Base-by-base conservation (phyloP, 2,329 filamentous ascomycete genomes). In the Cercospora nicotianae region DNA sequence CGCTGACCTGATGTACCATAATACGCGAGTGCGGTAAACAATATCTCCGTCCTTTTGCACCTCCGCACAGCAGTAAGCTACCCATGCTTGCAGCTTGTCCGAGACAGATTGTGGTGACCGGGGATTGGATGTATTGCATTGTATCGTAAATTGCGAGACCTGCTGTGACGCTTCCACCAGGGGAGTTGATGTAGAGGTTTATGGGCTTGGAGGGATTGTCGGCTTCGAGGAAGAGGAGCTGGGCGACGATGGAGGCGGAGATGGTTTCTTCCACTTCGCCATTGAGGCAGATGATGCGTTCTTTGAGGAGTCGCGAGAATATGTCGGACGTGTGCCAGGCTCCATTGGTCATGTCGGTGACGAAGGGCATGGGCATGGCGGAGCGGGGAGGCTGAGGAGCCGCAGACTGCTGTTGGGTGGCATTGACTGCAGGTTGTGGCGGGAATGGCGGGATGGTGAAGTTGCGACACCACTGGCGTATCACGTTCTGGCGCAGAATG, bases 11-110 rank as follows among this genome's bases (percentile, higher is more conserved):
- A 81, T 99, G 95, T 65, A 99, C 90, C 95, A 99, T 99, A 77
- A 99, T 91, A 63, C 92, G 91, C 74, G 90, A 92, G 79, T 99
- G 94, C n/a, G 94, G 94, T 36, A 99, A 86, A 64, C 92, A 93
- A 79, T 90, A 97, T 42, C 95, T 86, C 80, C 95, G 93, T 16
- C 93, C 93, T 0, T 91, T 85, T 67, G 92, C 88, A 20, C 96
- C 95, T 58, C 94, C 95, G 59, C 91, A 91, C 0, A 99, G 87
- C 1, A 99, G 84, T 26, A 99, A 85, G 1, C 91, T 93, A 5
- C 94, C 95, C 95, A 99, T 99, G 3, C 91, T 95, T 1, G 95
- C 94, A 0, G 96, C 95, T 75, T 96, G 92, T 7, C 95, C 95
- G 53, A 99, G 87, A 77, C 95, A 98, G 31, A 99, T 95, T 0